These are phyloP conservation scores for Cladosporium austrohemisphaericum DNA, from an alignment of 2,329 filamentous ascomycete species.

Conservation along the genomic window DNA sequence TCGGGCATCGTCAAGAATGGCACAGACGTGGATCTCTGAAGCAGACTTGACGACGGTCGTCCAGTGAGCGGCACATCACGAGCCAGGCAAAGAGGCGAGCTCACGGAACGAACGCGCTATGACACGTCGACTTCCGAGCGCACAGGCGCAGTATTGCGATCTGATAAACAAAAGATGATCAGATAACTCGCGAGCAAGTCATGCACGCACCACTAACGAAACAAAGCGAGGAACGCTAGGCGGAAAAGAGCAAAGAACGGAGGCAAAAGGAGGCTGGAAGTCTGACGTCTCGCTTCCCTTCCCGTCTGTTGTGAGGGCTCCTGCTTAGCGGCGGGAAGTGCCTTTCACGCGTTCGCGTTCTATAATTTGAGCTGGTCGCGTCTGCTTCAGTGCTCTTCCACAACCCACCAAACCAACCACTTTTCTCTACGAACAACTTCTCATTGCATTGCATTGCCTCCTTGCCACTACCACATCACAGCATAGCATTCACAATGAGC, in stretches of 20 bases:
- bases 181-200: neutral
- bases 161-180: slow-evolving; percentile 8
- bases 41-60: slow-evolving; percentile 6
- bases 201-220: neutral
- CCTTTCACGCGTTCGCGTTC: slow-evolving; percentile 7
- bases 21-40: slow-evolving; percentile 2
- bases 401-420: neutral
- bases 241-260: neutral
- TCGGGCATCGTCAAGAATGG: neutral
- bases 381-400: neutral
- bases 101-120: slow-evolving; percentile 2
- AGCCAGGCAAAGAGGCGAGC: slow-evolving; percentile 11
- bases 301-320: slow-evolving; percentile 5
- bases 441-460: slow-evolving; percentile 8
- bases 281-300: slow-evolving; percentile 3
- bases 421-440: slow-evolving; percentile 3
- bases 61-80: neutral
- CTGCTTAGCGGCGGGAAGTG: slow-evolving; percentile 1
- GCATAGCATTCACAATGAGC: slow-evolving; percentile 41
- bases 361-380: neutral
- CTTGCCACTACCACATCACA: slow-evolving; percentile 5
- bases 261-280: slow-evolving; percentile 5
- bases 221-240: slow-evolving; percentile 10
- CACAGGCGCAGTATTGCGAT: too few relatives aligned
- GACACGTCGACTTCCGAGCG: slow-evolving; percentile 2